These are phyloP conservation scores for Trichophyton verrucosum DNA, from an alignment of 2,329 filamentous ascomycete genomes.

Conservation along the genomic window DNA sequence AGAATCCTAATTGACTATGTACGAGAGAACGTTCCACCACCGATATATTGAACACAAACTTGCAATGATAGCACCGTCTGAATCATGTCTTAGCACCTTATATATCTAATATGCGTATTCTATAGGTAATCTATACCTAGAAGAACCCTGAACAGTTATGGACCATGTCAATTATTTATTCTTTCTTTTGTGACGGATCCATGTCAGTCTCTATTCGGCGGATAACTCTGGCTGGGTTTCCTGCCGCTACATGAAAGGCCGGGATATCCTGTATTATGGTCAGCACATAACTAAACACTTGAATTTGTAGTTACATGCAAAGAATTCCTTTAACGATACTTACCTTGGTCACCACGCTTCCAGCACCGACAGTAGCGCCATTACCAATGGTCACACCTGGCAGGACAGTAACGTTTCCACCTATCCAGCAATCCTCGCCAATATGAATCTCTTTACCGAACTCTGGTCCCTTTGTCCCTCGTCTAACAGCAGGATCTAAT, in stretches of 20 bases:
- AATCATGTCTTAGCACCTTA: background rate
- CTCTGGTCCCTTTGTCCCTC: conserved; percentile 66
- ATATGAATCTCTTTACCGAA: conserved; percentile 59
- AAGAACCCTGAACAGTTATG: background rate
- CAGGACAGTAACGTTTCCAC: conserved; percentile 57
- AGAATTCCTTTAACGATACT: background rate
- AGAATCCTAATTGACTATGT: conserved; percentile 9
- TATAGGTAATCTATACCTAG: background rate
- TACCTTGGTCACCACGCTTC: conserved; percentile 68
- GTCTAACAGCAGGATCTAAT: conserved; percentile 58
- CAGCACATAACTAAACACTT: background rate
- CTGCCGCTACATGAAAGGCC: conserved; percentile 30
- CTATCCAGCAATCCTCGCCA: conserved; percentile 72
- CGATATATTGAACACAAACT: background rate
- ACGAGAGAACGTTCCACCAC: background rate
- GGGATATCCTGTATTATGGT: conserved; percentile 27
- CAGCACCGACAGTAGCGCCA: conserved; percentile 63
- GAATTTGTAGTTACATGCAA: background rate
- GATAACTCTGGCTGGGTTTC: conserved; percentile 31
- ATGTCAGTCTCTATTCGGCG: conserved; percentile 29
- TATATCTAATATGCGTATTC: background rate
- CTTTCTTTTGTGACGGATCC: conserved; percentile 12
- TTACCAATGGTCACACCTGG: conserved; percentile 67
- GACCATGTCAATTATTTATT: background rate
- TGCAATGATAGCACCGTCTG: background rate